Base-by-base conservation (phyloP, 2,329 filamentous ascomycete species). In the Ophiostoma quercus region DNA sequence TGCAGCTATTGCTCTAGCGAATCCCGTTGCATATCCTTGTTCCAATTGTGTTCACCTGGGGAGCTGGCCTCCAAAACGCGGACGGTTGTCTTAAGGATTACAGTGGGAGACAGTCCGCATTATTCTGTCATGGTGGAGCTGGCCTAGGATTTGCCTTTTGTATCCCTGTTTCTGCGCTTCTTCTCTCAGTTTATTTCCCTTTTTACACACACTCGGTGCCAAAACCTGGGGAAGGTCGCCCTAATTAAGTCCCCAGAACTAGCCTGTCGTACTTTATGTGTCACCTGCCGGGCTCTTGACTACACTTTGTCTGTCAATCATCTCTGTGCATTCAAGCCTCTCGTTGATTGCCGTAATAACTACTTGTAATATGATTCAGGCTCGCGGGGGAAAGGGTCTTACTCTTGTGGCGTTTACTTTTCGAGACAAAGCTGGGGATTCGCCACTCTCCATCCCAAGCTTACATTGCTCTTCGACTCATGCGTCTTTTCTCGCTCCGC, bases 281-380 rank as follows among this genome's bases (percentile, higher is more conserved):
- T 62, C 57, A 62, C 57, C 57, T 62, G 57, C 32, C 22, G 43
- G 43, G 16, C 25, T 57, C 9, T 19, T 54, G 3, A 57, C 51
- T 57, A 25, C n/a, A 25, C 1, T 11, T 12, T 57, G 22, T 57
- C 51, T 25, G 22, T 22, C 51, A 25, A 22, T 57, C 12, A 25
- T 25, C n/a, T 54, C 19, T 11, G 9, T 6, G 25, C 39, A 41
- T 14, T 9, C 11, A 41, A 12, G 3, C 11, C 12, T 29, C n/a
- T 12, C 6, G 25, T 62, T 62, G 57, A 62, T 62, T 22, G 22
- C 22, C 51, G 57, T 62, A 62, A 62, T 62, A 62, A 25, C 25
- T 29, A 62, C 57, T 62, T 32, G 22, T 29, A 62, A 62, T 62
- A 14, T 32, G 11, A 57, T 25, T 9, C 11, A 14, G 39, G 39